These are phyloP conservation scores for Knoxdaviesia proteae DNA, from an alignment of 2,329 filamentous ascomycete genomes.

Conservation along the genomic window DNA sequence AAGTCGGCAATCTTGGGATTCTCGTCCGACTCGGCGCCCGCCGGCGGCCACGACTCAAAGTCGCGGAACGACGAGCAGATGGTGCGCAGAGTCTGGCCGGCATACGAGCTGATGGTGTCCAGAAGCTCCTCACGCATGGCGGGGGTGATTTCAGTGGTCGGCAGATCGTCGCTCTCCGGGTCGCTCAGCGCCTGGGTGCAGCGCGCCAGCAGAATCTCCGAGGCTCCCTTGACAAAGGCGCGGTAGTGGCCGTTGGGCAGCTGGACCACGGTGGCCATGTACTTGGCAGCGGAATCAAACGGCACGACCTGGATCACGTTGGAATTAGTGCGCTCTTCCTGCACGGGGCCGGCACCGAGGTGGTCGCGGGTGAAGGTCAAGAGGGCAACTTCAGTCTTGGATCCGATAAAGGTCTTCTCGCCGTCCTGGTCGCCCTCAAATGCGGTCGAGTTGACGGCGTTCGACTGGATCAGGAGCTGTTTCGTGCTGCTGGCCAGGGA, in stretches of 20 bases:
- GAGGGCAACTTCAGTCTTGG: conserved; percentile 35
- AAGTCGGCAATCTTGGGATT: conserved; percentile 26
- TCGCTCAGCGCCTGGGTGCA: conserved; percentile 18
- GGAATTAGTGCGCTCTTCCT: conserved; percentile 23
- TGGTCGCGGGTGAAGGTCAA: conserved; percentile 27
- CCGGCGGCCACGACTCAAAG: conserved; percentile 55
- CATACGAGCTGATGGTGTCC: conserved; percentile 5
- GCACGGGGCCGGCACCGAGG: conserved; percentile 24
- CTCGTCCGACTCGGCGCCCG: conserved; percentile 23
- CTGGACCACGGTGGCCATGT: conserved; percentile 33
- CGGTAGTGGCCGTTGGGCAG: conserved; percentile 17
- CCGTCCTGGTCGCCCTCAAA: conserved; percentile 29
- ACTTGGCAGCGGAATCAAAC: conserved; percentile 33
- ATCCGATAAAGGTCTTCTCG: conserved; percentile 26
- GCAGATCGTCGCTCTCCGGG: conserved; percentile 26
- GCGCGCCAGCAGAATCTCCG: conserved; percentile 27
- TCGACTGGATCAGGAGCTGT: conserved; percentile 17
- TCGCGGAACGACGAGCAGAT: conserved; percentile 60
- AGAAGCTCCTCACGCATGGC: conserved; percentile 20
- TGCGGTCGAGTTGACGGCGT: conserved; percentile 36
- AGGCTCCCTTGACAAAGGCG: conserved; percentile 32
- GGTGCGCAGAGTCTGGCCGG: conserved; percentile 35
- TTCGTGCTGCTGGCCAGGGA: conserved; percentile 2
- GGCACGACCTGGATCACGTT: conserved; percentile 28
- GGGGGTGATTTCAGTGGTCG: conserved; percentile 29